Evolutionary conservation across 257 asterid genomes (phyloP).

Genomic region (Nicotiana tomentosiformis): DNA sequence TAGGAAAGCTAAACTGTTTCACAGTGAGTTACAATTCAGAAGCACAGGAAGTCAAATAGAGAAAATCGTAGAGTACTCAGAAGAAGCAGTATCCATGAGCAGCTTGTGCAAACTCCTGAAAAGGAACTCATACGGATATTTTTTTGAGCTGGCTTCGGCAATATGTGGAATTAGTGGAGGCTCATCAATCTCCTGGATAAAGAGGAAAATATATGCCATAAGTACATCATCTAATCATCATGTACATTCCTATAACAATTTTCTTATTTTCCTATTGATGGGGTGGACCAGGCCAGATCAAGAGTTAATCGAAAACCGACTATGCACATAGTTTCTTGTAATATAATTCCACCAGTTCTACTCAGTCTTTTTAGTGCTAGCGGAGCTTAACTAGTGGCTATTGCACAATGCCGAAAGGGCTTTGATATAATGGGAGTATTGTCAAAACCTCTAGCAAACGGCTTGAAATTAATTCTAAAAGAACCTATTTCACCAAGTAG

Average conservation of each 20-base stretch:
- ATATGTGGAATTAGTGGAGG: conserved; percentile 98
- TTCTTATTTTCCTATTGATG: neutral
- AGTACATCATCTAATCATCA: neutral
- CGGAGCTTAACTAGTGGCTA: neutral
- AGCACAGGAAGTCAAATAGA: conserved; percentile 6
- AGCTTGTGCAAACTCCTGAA: conserved; percentile 99
- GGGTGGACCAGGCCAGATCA: neutral
- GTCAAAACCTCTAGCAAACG: neutral
- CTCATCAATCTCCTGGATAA: conserved; percentile 85
- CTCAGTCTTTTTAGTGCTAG: neutral
- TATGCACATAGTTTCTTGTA: neutral
- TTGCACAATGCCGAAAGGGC: neutral
- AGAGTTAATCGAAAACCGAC: neutral
- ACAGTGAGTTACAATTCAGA: neutral
- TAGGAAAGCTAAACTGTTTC: neutral
- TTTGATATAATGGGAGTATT: neutral
- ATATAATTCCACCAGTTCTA: neutral
- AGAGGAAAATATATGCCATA: neutral
- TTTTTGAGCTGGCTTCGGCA: conserved; percentile 96
- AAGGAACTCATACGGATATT: conserved; percentile 97
- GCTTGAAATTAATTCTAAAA: neutral
- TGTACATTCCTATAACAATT: neutral
- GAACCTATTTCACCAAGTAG: neutral
- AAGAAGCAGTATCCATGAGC: conserved; percentile 98
- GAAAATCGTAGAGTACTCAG: conserved; percentile 53